These are phyloP conservation scores for Kentomonas sorsogonicus DNA, from an alignment of 208 protist genomes.

Conservation along the genomic window DNA sequence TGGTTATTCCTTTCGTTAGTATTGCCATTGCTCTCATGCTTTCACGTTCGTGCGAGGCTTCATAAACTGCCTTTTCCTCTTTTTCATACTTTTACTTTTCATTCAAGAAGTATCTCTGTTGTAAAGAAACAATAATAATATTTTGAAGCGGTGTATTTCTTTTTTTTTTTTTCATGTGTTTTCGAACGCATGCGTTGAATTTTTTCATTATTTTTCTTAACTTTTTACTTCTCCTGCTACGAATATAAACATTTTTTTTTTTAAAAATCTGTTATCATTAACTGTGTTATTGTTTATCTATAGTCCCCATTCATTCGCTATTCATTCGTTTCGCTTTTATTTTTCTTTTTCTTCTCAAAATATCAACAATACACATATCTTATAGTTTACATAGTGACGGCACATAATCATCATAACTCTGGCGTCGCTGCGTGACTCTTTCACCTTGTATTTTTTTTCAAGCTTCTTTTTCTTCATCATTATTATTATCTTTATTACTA, in stretches of 20 bases:
- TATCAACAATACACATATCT: neutral
- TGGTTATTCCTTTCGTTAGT: constrained; percentile 7
- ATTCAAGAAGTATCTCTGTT: constrained; percentile 2
- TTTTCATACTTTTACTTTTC: constrained; percentile 7
- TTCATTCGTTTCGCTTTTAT: constrained; percentile 8
- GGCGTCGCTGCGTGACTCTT: constrained; percentile 7
- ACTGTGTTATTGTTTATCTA: neutral
- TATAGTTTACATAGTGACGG: neutral
- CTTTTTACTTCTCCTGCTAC: no score
- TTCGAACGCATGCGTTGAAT: neutral
- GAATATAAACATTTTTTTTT: constrained; percentile 14
- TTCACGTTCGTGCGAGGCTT: neutral
- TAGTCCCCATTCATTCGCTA: neutral
- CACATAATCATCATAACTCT: no score
- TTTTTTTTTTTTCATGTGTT: constrained; percentile 3
- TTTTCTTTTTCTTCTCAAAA: constrained; percentile 6
- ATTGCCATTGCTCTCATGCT: neutral
- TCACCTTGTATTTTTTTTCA: constrained; percentile 7
- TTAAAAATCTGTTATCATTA: neutral
- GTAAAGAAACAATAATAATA: constrained; percentile 8
- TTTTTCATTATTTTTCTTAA: neutral
- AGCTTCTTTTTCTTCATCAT: neutral
- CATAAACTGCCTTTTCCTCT: neutral
- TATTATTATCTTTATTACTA: neutral
- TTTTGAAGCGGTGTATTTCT: neutral